Evolutionary conservation across 352 stramenopile species (phyloP), one percentile per base, ranked within the genome.

Genomic region (Plasmopara viticola): DNA sequence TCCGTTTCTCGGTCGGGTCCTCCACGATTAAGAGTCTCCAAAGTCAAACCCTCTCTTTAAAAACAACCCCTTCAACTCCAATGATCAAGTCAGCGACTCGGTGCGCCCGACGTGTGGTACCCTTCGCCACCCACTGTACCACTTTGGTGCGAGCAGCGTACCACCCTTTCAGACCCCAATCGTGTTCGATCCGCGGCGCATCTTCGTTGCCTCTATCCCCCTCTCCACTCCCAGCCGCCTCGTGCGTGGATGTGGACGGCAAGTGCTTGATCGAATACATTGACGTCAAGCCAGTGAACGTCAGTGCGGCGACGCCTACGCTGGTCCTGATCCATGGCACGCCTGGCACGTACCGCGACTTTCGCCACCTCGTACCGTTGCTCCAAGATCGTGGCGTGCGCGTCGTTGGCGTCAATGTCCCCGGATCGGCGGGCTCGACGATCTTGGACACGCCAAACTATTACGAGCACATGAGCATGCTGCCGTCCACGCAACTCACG

Each of bases 271-370:
- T 80, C 41, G 66, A 74, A 48, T 80, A 74, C 58, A 57, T 77
- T 4, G 70, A 80, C 35, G 62, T 63, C 13, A 38, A 51, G 35
- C 60, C 46, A 5, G 29, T 51, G 10, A 25, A 42, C 17, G 4
- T 60, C 9, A 58, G n/a, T 5, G 30, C 35, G 34, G 20, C 49
- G 25, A 60, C 53, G 0, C 56, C 56, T 6, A 87, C 76, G 35
- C 38, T 88, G n/a, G 64, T 90, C 15, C 48, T 87, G 29, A 59
- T 87, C 9, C 79, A 90, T 41, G 76, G 79, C 3, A 72, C 72
- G 2, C 76, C 79, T 14, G 79, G 79, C 6, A 84, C 71, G 17
- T 86, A 83, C 58, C 40, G 48, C 8, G 77, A 88, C 56, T 90
- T 84, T 39, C 74, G 73, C 4, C 69, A 87, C 57, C 51, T 90